Percentiles rank a stretch among this genome's conserved stretches.
Conservation (phyloP, 805 yeast species). For the Ogataea nonfermentans region DNA sequence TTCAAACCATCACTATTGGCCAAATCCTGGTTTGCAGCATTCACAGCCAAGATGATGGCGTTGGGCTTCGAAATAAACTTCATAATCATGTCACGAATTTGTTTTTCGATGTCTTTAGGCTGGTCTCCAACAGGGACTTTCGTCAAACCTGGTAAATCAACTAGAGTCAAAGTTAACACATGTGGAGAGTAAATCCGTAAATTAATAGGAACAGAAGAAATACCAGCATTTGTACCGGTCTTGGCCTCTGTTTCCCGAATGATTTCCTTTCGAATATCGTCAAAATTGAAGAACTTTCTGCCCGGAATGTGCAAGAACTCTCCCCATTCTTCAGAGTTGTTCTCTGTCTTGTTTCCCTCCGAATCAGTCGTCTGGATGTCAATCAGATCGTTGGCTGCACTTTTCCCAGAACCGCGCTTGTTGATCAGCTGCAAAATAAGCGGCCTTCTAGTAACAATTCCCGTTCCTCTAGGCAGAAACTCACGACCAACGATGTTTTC, state of each 20-base stretch:
- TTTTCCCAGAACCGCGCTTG: conserved; percentile 43
- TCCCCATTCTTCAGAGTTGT: conserved; percentile 91
- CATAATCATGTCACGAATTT: conserved; percentile 88
- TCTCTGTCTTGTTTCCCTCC: conserved; percentile 56
- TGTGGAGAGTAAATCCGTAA: conserved; percentile 91
- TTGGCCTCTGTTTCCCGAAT: conserved; percentile 87
- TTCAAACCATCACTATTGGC: conserved; percentile 97
- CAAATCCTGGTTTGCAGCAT: conserved; percentile 94
- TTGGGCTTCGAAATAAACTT: conserved; percentile 94
- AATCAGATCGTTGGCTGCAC: conserved; percentile 36
- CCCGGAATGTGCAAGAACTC: conserved; percentile 93
- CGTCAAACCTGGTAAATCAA: conserved; percentile 95
- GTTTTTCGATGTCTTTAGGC: conserved; percentile 94
- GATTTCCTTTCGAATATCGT: conserved; percentile 85
- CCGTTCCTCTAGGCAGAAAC: conserved; percentile 89
- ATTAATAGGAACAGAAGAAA: conserved; percentile 89
- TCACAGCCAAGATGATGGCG: conserved; percentile 90
- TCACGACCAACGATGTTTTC: conserved; percentile 92
- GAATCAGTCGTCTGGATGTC: conserved; percentile 44
- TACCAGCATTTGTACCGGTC: conserved; percentile 82
- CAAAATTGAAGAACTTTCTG: conserved; percentile 81
- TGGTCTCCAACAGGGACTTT: conserved; percentile 99
- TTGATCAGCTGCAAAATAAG: conserved; percentile 72
- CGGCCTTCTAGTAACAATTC: conserved; percentile 63
- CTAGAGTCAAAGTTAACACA: conserved; percentile 88